These are phyloP conservation scores for Xylariales sp. DNA, from an alignment of 2,329 filamentous ascomycete species.

Conservation along the genomic window DNA sequence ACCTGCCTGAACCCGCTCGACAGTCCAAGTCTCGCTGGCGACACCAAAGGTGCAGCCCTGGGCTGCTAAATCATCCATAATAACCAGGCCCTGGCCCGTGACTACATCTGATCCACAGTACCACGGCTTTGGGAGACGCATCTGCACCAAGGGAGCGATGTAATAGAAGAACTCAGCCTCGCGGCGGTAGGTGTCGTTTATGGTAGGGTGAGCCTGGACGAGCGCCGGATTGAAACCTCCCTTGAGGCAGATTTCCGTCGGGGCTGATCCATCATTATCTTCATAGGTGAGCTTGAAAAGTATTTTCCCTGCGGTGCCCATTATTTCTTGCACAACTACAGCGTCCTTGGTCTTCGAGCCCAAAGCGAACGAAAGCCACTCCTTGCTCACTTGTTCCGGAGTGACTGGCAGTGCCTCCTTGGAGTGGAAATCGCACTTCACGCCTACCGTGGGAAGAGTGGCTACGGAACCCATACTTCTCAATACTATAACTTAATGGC, in stretches of 20 bases:
- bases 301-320: too few relatives aligned
- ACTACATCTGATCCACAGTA: conserved; percentile 24
- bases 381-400: too few relatives aligned
- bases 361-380: too few relatives aligned
- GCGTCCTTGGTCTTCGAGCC: too few relatives aligned
- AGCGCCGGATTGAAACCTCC: conserved; percentile 31
- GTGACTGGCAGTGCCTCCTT: too few relatives aligned
- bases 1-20: conserved; percentile 26
- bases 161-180: conserved; percentile 32
- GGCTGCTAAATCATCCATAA: conserved; percentile 29
- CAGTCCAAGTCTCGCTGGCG: conserved; percentile 23
- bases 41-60: conserved; percentile 28
- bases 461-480: too few relatives aligned
- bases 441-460: too few relatives aligned
- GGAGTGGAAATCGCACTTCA: too few relatives aligned
- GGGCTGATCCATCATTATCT: neutral
- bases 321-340: too few relatives aligned
- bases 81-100: conserved; percentile 30
- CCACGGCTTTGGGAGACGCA: conserved; percentile 29
- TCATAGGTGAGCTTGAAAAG: too few relatives aligned
- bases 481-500: too few relatives aligned
- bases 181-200: conserved; percentile 21
- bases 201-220: conserved; percentile 25
- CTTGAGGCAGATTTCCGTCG: conserved; percentile 29
- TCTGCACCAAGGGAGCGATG: conserved; percentile 25